These are phyloP conservation scores for Neurospora terricola DNA, from an alignment of 495 filamentous ascomycete species.

Conservation along the genomic window DNA sequence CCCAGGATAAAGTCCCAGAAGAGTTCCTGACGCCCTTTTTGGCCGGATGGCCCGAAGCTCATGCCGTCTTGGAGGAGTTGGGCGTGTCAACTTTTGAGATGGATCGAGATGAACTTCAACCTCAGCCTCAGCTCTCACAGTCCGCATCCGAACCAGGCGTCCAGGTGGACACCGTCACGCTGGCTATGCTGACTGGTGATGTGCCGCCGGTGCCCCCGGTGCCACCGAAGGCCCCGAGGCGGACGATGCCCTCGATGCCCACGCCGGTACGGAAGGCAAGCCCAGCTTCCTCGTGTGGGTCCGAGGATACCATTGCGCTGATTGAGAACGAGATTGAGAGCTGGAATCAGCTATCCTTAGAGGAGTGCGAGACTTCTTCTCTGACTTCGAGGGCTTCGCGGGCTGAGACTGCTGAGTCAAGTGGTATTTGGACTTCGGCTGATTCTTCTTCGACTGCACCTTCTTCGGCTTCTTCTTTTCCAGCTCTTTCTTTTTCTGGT, in stretches of 20 bases:
- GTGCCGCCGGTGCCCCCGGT: background rate
- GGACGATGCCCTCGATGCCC: background rate
- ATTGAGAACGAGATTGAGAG: background rate
- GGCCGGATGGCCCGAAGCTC: background rate
- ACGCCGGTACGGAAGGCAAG: background rate
- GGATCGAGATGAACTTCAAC: background rate
- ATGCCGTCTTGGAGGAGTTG: background rate
- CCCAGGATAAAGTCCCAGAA: background rate
- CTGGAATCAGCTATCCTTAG: background rate
- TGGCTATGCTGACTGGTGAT: background rate
- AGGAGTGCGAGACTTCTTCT: background rate
- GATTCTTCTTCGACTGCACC: background rate
- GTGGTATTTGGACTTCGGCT: background rate
- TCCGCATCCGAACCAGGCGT: background rate
- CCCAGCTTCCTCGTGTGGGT: background rate
- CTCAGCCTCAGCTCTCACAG: too few relatives aligned
- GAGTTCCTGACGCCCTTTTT: background rate
- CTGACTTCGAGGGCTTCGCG: rapidly evolving
- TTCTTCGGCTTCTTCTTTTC: background rate
- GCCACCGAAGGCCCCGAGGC: background rate
- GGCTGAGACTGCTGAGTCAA: background rate
- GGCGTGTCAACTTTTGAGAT: background rate
- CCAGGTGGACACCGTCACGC: background rate
- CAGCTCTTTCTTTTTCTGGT: background rate
- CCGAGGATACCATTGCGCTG: background rate